These are phyloP conservation scores for Penicillium aurantiogriseum DNA, from an alignment of 2,329 filamentous ascomycete genomes.

Conservation along the genomic window DNA sequence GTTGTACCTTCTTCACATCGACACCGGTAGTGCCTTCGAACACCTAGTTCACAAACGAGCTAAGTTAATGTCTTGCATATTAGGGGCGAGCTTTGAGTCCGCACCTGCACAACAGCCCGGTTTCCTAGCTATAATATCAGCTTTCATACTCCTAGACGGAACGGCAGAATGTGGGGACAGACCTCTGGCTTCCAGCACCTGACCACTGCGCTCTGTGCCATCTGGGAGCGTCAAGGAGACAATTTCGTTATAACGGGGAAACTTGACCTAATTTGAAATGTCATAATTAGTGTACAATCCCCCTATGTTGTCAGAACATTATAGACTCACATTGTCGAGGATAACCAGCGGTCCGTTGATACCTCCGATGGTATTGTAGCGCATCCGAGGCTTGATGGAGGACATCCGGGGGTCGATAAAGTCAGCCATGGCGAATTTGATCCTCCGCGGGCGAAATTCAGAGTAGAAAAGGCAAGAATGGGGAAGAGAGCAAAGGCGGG, in stretches of 20 bases:
- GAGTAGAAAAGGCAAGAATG: conserved; percentile 15
- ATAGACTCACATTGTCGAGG: conserved; percentile 69
- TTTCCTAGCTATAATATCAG: conserved; percentile 60
- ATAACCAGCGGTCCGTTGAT: conserved; percentile 98
- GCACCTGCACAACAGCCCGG: conserved; percentile 91
- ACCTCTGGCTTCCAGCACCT: conserved; percentile 98
- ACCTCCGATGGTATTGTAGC: conserved; percentile 97
- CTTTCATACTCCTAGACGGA: not conserved
- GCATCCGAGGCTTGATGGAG: conserved; percentile 67
- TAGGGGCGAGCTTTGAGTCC: conserved; percentile 16
- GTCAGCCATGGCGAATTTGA: conserved; percentile 38
- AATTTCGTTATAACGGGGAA: conserved; percentile 95
- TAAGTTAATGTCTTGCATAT: conserved; percentile 22
- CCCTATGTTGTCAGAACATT: no score
- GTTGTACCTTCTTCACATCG: conserved; percentile 89
- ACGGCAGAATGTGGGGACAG: conserved; percentile 28
- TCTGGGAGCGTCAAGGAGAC: conserved; percentile 93
- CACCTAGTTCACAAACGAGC: conserved; percentile 57
- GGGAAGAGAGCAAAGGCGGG: conserved; percentile 14
- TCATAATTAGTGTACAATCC: no score
- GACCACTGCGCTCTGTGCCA: conserved; percentile 88
- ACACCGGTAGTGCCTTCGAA: conserved; percentile 97
- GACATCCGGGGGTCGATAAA: conserved; percentile 49
- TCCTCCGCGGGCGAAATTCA: not conserved
- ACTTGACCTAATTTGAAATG: conserved; percentile 63